phyloP scores from a whole-genome alignment of 495 filamentous ascomycete genomes.

The Tuber calosporum region DNA sequence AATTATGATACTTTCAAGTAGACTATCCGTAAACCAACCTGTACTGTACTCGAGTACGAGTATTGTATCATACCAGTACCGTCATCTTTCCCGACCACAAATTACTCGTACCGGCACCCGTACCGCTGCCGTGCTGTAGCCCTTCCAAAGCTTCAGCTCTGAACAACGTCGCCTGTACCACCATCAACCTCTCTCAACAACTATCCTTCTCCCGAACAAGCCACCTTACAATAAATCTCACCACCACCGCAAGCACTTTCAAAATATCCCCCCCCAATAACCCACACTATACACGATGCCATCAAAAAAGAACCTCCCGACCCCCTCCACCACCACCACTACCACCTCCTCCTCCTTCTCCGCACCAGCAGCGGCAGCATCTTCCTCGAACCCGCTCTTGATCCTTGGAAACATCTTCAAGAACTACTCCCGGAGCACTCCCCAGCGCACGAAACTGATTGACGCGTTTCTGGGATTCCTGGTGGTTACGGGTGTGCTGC shows the following conservation, averaged over 20 bases:
- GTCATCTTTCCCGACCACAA: too few relatives aligned
- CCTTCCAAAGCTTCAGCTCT: slow-evolving; percentile 20
- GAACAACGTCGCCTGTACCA: slow-evolving; percentile 39
- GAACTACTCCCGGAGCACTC: slow-evolving; percentile 69
- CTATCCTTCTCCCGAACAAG: neutral
- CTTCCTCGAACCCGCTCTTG: slow-evolving; percentile 32
- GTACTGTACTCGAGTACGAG: neutral
- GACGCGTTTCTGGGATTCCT: slow-evolving; percentile 91
- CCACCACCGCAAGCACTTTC: slow-evolving; percentile 16
- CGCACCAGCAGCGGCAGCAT: neutral
- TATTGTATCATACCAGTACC: too few relatives aligned
- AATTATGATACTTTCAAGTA: neutral
- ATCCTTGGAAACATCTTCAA: slow-evolving; percentile 53
- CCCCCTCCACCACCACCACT: slow-evolving; percentile 14
- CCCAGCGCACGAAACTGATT: slow-evolving; percentile 84
- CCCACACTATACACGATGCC: slow-evolving; percentile 20
- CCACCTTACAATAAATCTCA: neutral
- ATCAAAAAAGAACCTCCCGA: slow-evolving; percentile 28
- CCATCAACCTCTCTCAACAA: neutral
- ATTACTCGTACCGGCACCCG: too few relatives aligned
- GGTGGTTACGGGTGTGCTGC: slow-evolving; percentile 72
- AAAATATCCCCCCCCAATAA: slow-evolving; percentile 6
- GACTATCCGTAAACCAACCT: too few relatives aligned
- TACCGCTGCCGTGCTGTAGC: neutral
- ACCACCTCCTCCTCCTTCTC: slow-evolving; percentile 12